Percentiles rank a stretch among this genome's conserved stretches.
These are phyloP conservation scores for Penicillium alfredii DNA, from an alignment of 495 filamentous ascomycete genomes.

Conservation along the genomic window DNA sequence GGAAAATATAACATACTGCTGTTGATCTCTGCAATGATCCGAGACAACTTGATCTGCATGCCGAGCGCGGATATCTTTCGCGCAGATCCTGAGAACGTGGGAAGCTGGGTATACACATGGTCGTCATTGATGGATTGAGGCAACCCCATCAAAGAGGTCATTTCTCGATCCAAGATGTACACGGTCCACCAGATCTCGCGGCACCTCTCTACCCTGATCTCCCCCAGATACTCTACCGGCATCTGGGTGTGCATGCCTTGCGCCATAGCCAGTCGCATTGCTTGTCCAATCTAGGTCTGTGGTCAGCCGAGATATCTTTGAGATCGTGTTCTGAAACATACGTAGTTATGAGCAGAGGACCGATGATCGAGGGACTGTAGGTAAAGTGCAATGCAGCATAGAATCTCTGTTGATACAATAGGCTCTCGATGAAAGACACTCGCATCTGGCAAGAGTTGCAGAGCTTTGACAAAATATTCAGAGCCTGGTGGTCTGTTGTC, in stretches of 20 bases:
- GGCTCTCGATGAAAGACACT: conserved; percentile 30
- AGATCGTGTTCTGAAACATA: too few species aligned
- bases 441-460: conserved; percentile 35
- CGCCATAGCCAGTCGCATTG: conserved; percentile 36
- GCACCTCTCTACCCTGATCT: conserved; percentile 30
- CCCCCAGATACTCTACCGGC: conserved; percentile 29
- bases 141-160: conserved; percentile 41
- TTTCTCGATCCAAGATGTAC: conserved; percentile 40
- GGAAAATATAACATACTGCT: conserved; percentile 22
- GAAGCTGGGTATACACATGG: conserved; percentile 32
- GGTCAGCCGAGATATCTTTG: neutral
- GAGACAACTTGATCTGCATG: conserved; percentile 39
- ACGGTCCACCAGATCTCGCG: conserved; percentile 44
- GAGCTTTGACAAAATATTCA: conserved; percentile 35
- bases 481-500: conserved; percentile 29
- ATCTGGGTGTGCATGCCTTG: conserved; percentile 42
- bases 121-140: conserved; percentile 35
- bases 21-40: conserved; percentile 37
- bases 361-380: conserved; percentile 36
- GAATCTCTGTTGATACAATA: conserved; percentile 34
- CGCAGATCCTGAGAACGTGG: conserved; percentile 25
- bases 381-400: conserved; percentile 40
- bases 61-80: conserved; percentile 30
- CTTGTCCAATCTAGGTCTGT: conserved; percentile 36
- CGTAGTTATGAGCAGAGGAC: conserved; percentile 33